Evolutionary conservation across 768 basidiomycete genomes (phyloP).

Genomic region (Chlorophyllum brunneum): DNA sequence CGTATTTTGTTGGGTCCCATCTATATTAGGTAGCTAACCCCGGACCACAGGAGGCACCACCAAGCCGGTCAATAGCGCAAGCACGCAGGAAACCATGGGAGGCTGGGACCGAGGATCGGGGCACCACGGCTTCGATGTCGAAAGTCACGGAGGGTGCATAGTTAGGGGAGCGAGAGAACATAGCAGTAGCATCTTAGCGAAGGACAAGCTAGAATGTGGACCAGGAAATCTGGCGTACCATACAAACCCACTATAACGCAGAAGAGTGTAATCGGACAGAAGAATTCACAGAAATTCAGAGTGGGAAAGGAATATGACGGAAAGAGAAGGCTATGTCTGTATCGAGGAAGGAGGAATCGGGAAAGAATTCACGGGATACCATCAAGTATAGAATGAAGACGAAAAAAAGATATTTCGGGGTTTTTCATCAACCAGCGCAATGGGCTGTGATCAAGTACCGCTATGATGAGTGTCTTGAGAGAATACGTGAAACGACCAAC

Average conservation of each 20-base stretch:
- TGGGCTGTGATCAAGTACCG: not conserved
- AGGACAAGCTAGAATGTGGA: not conserved
- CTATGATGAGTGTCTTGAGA: not conserved
- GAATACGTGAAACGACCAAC: not conserved
- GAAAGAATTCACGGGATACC: no score
- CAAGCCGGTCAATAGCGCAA: slow-evolving; percentile 51
- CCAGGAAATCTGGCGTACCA: not conserved
- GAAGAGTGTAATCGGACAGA: no score
- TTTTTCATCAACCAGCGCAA: not conserved
- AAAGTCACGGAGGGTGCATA: not conserved
- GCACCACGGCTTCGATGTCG: not conserved
- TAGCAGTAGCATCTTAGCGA: not conserved
- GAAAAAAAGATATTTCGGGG: not conserved
- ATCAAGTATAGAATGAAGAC: not conserved
- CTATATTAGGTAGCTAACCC: not conserved
- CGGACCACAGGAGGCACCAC: slow-evolving; percentile 51
- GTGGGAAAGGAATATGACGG: not conserved
- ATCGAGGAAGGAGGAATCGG: no score
- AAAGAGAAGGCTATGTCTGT: no score
- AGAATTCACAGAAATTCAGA: slow-evolving; percentile 1
- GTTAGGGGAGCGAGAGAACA: not conserved
- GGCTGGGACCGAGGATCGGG: slow-evolving; percentile 9
- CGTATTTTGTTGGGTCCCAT: not conserved
- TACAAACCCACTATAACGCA: no score
- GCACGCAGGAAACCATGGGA: slow-evolving; percentile 73